Evolutionary conservation across 164 flowering plant species (phyloP).

Genomic region (Tinospora cordifolia): DNA sequence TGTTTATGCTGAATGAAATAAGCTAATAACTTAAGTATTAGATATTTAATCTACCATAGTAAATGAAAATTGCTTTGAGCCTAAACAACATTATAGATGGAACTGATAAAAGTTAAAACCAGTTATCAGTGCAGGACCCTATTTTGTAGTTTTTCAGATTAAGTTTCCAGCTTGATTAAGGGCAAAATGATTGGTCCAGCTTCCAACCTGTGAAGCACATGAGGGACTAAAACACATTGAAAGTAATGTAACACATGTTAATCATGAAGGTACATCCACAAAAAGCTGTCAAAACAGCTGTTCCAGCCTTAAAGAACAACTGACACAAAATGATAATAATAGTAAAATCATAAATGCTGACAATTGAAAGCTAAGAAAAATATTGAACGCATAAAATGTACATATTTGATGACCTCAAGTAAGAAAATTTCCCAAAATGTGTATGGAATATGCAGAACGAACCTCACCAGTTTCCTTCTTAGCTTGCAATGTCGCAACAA

Average conservation of each 20-base stretch:
- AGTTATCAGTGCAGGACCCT: neutral
- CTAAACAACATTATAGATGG: neutral
- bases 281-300: neutral
- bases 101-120: neutral
- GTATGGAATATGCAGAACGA: constrained; percentile 29
- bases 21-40: neutral
- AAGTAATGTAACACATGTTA: neutral
- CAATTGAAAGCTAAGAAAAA: constrained; percentile 30
- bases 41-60: neutral
- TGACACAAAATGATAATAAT: no score
- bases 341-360: neutral
- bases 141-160: neutral
- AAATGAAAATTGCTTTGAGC: neutral
- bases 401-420: neutral
- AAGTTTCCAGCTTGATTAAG: neutral
- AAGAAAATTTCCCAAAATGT: constrained; percentile 4
- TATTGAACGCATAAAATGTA: neutral
- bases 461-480: constrained; percentile 95
- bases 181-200: neutral
- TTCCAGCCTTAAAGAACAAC: no score
- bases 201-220: neutral
- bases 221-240: neutral
- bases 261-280: neutral
- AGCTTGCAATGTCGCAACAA: constrained; percentile 74
- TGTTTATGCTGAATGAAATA: neutral